Percentiles rank a stretch among this genome's conserved stretches.
Evolutionary conservation across 495 filamentous ascomycete species (phyloP).

Genomic region (Jackrogersella multiformis): DNA sequence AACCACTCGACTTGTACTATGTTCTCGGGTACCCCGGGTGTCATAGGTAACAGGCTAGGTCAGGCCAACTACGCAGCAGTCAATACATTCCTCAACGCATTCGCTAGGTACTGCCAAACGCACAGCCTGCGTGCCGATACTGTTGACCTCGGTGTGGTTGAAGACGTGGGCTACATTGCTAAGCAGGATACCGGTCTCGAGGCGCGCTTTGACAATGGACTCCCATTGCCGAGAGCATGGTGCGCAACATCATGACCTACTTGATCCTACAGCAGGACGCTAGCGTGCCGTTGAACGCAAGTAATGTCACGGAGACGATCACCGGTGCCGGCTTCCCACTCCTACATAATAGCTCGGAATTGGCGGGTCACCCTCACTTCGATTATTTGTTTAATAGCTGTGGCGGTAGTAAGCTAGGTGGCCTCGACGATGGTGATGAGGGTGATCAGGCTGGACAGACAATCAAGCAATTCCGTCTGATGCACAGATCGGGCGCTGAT

Average conservation of each 20-base stretch:
- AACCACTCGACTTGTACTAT: conserved; percentile 45
- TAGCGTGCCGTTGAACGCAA: not conserved
- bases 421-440: not conserved
- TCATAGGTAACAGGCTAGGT: conserved; percentile 41
- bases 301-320: conserved; percentile 35
- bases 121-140: conserved; percentile 30
- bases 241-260: conserved; percentile 45
- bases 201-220: conserved; percentile 42
- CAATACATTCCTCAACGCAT: conserved; percentile 49
- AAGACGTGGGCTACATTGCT: conserved; percentile 42
- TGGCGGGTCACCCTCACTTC: conserved; percentile 12
- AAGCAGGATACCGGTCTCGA: conserved; percentile 22
- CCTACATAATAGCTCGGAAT: conserved; percentile 35
- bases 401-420: not conserved
- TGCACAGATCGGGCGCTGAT: conserved; percentile 6
- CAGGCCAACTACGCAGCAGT: conserved; percentile 54
- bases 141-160: conserved; percentile 32
- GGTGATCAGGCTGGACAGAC: not conserved
- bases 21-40: conserved; percentile 41
- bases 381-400: conserved; percentile 1
- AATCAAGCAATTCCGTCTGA: not conserved
- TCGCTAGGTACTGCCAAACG: conserved; percentile 43
- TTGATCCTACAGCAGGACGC: conserved; percentile 48
- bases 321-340: conserved; percentile 38
- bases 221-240: conserved; percentile 44